Evolutionary conservation across 129 eudicot species (phyloP), one percentile per base, ranked within the genome.

Genomic region (Ambrosia trifida): DNA sequence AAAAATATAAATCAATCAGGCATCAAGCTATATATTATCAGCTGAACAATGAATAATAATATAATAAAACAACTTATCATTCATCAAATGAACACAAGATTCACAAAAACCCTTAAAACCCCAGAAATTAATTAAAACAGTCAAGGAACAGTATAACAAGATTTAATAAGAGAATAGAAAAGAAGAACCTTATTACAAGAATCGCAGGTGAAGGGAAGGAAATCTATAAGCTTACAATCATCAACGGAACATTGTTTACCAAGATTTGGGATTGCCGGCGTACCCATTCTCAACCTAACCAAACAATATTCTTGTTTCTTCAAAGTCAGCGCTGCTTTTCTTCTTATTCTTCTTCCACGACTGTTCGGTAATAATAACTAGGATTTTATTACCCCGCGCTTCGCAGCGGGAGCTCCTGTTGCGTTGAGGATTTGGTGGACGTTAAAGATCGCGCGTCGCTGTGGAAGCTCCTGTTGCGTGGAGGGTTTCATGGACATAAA

Each of bases 161-260:
- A 7, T 54, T 70, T 70, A 52, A 31, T n/a, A 9, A 20, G 7
- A 13, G 16, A 3, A 57, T 18, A 41, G 17, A 20, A 68, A 60
- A 36, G n/a, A 16, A 7, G 20, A 12, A 89, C 96, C 96, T 87
- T 72, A 70, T 83, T 59, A 81, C 98, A 93, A 44, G 79, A 86
- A 85, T 94, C 96, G 85, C 98, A 94, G 69, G 96, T 89, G 68
- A 94, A 94, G 7, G 98, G 95, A 81, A 93, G 76, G 81, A 94
- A 94, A 74, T 94, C 98, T 12, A 89, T 90, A 77, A 74, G 95
- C 62, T 84, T 87, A 70, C 96, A 93, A 78, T 85, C 95, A 4
- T 71, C 83, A 35, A 93, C 95, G 44, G 72, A 79, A 79, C 98
- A 94, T 72, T 94, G 96, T 60, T 89, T 82, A 8, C 98, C 98